Evolutionary conservation across 1,139 yeast genomes (phyloP), one percentile per base, ranked within the genome.

Genomic region (Pichia sp.): DNA sequence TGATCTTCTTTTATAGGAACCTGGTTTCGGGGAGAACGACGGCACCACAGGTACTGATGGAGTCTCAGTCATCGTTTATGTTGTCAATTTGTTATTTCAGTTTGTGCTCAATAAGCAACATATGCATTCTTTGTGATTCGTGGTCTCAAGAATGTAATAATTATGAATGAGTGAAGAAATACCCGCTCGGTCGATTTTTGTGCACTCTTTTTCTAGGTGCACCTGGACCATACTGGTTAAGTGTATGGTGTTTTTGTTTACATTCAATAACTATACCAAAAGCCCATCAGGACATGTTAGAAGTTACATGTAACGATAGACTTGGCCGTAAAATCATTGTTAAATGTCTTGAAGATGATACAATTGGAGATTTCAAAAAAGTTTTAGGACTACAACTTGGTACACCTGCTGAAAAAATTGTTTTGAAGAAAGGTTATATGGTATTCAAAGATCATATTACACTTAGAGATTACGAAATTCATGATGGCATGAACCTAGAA

Each of bases 331-430:
- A 85, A 57, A 82, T 88, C 34, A 71, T 74, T 41, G 96, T 89
- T 39, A 89, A 86, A 51, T 86, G 96, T 56, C 69, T 89, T 17
- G 82, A 81, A 3, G 79, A 79, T 9, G 98, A 91, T 58, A 74
- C 91, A 0, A 71, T 91, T n/a, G 96, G 93, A 4, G 98, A 93
- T 54, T 79, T 91, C 61, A 91, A 93, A 65, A 79, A 82, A 58
- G 74, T 91, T 10, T 63, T 93, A 15, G 81, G 91, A 0, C 68
- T 86, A 17, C 97, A 89, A 57, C 74, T 85, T 17, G 95, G 95
- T 3, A 82, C 89, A 1, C 66, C 79, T 1, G 66, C 74, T 35
- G 83, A 78, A 31, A 85, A 85, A 59, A 66, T 80, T 49, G 71
- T 79, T 2, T 62, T 84, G 50, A 84, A 82, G 58, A 84, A 82